These are phyloP conservation scores for Wickerhamomyces bovis DNA, from an alignment of 805 yeast species.

Conservation along the genomic window DNA sequence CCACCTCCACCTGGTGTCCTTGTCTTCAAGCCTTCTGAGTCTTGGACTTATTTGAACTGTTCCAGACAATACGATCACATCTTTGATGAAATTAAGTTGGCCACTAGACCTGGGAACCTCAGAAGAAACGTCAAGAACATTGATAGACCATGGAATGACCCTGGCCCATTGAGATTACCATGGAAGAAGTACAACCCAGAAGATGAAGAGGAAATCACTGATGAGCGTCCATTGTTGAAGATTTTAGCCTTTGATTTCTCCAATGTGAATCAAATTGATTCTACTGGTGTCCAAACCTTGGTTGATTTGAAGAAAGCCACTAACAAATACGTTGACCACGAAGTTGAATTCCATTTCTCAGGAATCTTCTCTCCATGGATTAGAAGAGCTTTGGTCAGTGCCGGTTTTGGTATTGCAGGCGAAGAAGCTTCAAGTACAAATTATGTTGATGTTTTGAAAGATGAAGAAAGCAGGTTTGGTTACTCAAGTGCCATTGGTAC, in stretches of 20 bases:
- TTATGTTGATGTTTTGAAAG: constrained; percentile 20
- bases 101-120: constrained; percentile 57
- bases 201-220: constrained; percentile 24
- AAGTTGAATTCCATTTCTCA: constrained; percentile 84
- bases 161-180: constrained; percentile 48
- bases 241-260: constrained; percentile 79
- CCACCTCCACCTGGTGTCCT: constrained; percentile 91
- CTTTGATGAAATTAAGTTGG: constrained; percentile 55
- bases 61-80: constrained; percentile 67
- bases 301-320: constrained; percentile 71
- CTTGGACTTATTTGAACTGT: constrained; percentile 77
- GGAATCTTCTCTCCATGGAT: constrained; percentile 87
- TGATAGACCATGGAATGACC: constrained; percentile 88
- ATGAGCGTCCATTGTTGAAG: constrained; percentile 60
- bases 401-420: constrained; percentile 61
- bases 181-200: constrained; percentile 21
- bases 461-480: constrained; percentile 24
- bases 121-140: constrained; percentile 27
- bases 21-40: constrained; percentile 77
- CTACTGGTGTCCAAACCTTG: constrained; percentile 73
- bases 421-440: constrained; percentile 26
- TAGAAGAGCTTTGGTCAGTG: constrained; percentile 63
- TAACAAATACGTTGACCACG: constrained; percentile 68
- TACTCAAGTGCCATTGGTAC: constrained; percentile 56
- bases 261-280: constrained; percentile 67